Evolutionary conservation across 306 rosid species (phyloP).

Genomic region (Vachellia pachyceras): DNA sequence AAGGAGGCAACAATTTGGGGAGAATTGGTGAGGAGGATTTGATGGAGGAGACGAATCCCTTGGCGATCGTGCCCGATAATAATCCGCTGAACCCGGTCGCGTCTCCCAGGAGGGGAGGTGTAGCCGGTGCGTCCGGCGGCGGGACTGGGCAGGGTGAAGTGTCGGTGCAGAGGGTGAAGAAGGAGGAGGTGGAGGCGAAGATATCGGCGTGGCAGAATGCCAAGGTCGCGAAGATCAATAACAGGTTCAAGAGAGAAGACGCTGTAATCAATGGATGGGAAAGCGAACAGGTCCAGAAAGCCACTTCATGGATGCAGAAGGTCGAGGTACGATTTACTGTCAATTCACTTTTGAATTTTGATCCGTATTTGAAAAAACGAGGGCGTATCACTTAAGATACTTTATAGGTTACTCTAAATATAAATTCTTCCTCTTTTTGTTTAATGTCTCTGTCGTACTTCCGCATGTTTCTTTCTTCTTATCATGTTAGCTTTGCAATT

Average conservation of each 20-base stretch:
- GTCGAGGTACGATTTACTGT: conserved; percentile 65
- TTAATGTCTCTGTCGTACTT: background rate
- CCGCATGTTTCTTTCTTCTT: conserved; percentile 36
- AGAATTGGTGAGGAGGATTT: too few relatives aligned
- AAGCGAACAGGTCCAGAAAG: conserved; percentile 83
- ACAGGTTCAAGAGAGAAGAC: conserved; percentile 91
- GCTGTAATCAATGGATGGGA: conserved; percentile 89
- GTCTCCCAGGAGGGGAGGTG: conserved; percentile 36
- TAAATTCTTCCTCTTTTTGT: conserved; percentile 44
- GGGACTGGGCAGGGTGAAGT: conserved; percentile 38
- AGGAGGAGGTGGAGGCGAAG: conserved; percentile 95
- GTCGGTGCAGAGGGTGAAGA: conserved; percentile 83
- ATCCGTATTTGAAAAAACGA: conserved; percentile 33
- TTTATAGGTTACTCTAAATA: conserved; percentile 18
- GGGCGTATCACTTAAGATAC: conserved; percentile 67
- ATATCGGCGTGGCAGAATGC: conserved; percentile 95
- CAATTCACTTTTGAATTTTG: conserved; percentile 19
- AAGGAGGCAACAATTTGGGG: too few relatives aligned
- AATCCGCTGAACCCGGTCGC: conserved; percentile 44
- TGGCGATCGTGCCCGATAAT: conserved; percentile 81
- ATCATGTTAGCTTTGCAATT: conserved; percentile 15
- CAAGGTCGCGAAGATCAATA: conserved; percentile 79
- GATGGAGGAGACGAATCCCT: too few relatives aligned
- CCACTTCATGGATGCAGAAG: conserved; percentile 91
- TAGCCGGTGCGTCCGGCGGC: background rate